Base-by-base conservation (phyloP, 2,329 filamentous ascomycete species). In the Colletotrichum navitas region DNA sequence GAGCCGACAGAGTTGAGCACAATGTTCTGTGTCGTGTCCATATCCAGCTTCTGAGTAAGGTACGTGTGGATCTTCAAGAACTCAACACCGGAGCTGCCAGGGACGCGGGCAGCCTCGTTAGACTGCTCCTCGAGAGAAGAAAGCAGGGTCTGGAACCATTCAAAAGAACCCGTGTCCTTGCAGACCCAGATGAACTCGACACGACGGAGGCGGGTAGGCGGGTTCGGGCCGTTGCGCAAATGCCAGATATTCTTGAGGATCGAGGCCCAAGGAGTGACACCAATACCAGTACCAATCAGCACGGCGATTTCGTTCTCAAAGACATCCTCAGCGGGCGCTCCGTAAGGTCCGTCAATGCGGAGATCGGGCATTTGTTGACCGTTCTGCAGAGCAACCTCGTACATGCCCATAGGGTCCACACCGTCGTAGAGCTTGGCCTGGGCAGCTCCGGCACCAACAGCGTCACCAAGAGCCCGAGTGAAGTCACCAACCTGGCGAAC, bases 141-240 rank as follows among this genome's bases (percentile, higher is more conserved):
- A 21, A 99, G 89, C 0, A 99, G 90, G 1, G 93, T 94, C 81
- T 99, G 96, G 86, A 99, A 98, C 96, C 96, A 99, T 83, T 98
- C 96, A 78, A 99, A 99, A 0, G 95, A 97, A 43, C 90, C 93
- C 0, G 95, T 97, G 79, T 98, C 95, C 81, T 93, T 96, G 88
- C 95, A 98, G 63, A 98, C 92, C 96, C 96, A 99, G 85, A 99
- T 97, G 83, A 99, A 99, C 81, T 99, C 96, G 41, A 99, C 95
- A 81, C 96, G 92, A 71, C 94, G 93, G 58, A 99, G 91, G 79
- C 95, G 93, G 61, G 90, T 91, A 1, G 95, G 95, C 32, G 95
- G 94, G 84, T 98, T 96, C 10, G 95, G 95, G 21, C 92, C 90
- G 74, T 96, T 92, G 74, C 96, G 94, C 78, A 97, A 88, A 81